These are phyloP conservation scores for Pyracantha coccinea DNA, from an alignment of 331 rosid genomes.

Conservation along the genomic window DNA sequence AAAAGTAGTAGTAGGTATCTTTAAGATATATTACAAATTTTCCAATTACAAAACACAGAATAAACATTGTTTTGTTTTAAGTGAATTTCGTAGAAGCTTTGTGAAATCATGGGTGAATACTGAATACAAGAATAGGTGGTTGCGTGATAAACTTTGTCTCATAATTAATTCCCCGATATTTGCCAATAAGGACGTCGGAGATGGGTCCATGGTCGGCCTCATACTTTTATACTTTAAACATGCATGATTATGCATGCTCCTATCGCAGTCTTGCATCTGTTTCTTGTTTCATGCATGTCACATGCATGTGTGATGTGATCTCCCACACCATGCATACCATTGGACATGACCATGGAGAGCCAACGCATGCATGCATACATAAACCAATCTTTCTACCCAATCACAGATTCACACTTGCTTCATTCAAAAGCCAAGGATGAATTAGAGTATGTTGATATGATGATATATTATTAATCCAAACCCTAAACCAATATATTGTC, in stretches of 20 bases:
- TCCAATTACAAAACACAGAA: no score
- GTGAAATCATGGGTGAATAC: no score
- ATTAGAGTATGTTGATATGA: no score
- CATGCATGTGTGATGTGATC: slow-evolving; percentile 8
- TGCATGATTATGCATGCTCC: background rate
- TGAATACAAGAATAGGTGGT: background rate
- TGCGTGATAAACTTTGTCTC: background rate
- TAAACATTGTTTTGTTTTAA: no score
- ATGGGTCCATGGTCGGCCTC: slow-evolving; percentile 50
- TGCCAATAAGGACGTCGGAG: slow-evolving; percentile 39
- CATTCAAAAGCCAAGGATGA: no score
- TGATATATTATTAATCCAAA: no score
- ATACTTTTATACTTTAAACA: slow-evolving; percentile 17
- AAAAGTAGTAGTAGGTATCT: no score
- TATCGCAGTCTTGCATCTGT: slow-evolving; percentile 20
- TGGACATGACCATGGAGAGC: background rate
- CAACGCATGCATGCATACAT: background rate
- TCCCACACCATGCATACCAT: background rate
- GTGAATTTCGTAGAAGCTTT: no score
- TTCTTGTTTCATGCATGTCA: slow-evolving; percentile 7
- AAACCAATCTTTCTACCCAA: background rate
- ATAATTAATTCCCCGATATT: slow-evolving; percentile 1
- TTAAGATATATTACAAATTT: no score
- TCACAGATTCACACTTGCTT: no score
- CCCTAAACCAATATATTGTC: no score